Base-by-base conservation (phyloP, 2,329 filamentous ascomycete genomes). In the Aureobasidium zeae region DNA sequence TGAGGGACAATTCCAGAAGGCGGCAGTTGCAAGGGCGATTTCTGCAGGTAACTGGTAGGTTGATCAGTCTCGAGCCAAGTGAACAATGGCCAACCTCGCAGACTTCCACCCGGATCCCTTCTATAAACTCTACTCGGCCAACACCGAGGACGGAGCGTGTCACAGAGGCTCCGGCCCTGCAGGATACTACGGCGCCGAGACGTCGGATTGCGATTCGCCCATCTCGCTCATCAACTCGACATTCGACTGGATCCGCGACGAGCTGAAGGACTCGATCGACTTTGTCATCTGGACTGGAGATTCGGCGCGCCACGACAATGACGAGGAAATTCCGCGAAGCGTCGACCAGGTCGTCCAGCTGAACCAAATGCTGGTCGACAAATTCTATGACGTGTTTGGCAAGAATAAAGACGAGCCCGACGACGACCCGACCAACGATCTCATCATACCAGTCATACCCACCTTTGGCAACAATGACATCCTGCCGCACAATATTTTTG, bases 401-500 rank as follows among this genome's bases (percentile, higher is more conserved):
- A 68, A 70, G 39, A 54, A 64, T 26, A 68, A 73, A 30, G 68
- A 75, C 51, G 58, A 66, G 15, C 61, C 69, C 47, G 60, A 69
- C 42, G 58, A 66, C 49, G 57, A 67, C 48, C 70, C 69, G n/a
- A 67, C 69, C 24, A 68, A 75, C 43, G 75, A 77, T 46, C 73
- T 87, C 47, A 63, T 72, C 10, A 74, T 96, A 3, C 89, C 91
- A 3, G 77, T 96, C 21, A 72, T 98, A 15, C 88, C 91, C 0
- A 95, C 81, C 0, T 81, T 95, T 53, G 91, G 91, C 48, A 98
- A 98, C 67, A 98, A 98, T 63, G 91, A 98, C 57, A 88, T 98
- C 47, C 77, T 95, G 48, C 91, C 91, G 1, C 91, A 98, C 66
- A 98, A 98, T 57, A 93, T 96, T 57, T 79, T 98, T 60, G 70